phyloP scores from a whole-genome alignment of 352 stramenopile genomes.

The Pythium rhizo-oryzae region DNA sequence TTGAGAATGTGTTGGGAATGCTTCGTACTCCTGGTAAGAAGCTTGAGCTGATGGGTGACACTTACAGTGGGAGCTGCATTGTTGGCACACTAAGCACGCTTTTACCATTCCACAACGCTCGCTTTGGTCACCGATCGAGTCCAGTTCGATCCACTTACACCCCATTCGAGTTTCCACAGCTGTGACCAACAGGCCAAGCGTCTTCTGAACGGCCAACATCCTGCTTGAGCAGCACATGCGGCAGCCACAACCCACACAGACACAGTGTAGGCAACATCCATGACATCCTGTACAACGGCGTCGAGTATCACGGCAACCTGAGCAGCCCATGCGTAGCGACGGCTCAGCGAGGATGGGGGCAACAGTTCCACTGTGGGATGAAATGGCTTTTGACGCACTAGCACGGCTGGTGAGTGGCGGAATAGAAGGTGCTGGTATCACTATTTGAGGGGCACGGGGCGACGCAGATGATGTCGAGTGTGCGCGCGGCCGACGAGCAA shows the following conservation, averaged over 20 bases:
- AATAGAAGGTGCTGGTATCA: not conserved
- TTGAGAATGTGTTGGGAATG: not conserved
- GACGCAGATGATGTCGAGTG: slow-evolving; percentile 29
- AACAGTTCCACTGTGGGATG: not conserved
- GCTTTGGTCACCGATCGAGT: slow-evolving; percentile 4
- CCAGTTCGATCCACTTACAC: slow-evolving; percentile 57
- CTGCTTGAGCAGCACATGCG: slow-evolving; percentile 75
- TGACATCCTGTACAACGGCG: slow-evolving; percentile 66
- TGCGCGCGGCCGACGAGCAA: slow-evolving; percentile 11
- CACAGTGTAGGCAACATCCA: slow-evolving; percentile 70
- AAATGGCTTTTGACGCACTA: not conserved
- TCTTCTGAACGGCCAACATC: slow-evolving; percentile 59
- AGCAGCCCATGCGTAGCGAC: slow-evolving; percentile 64
- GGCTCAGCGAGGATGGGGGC: slow-evolving; percentile 27
- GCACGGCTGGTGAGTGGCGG: not conserved
- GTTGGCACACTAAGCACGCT: slow-evolving; percentile 25
- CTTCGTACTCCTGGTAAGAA: not conserved
- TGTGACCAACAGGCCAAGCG: slow-evolving; percentile 54
- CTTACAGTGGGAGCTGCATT: slow-evolving; percentile 26
- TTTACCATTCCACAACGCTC: slow-evolving; percentile 35
- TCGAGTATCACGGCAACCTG: slow-evolving; percentile 58
- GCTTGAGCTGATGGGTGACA: slow-evolving; percentile 27
- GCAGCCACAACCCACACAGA: slow-evolving; percentile 69
- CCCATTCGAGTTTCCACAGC: slow-evolving; percentile 60
- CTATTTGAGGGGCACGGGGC: not conserved